A percentile compares a stretch with the other conserved stretches of the same genome.
phyloP scores from a whole-genome alignment of 192 early-diverging fungal genomes.

The Gamsiella multidivaricata region DNA sequence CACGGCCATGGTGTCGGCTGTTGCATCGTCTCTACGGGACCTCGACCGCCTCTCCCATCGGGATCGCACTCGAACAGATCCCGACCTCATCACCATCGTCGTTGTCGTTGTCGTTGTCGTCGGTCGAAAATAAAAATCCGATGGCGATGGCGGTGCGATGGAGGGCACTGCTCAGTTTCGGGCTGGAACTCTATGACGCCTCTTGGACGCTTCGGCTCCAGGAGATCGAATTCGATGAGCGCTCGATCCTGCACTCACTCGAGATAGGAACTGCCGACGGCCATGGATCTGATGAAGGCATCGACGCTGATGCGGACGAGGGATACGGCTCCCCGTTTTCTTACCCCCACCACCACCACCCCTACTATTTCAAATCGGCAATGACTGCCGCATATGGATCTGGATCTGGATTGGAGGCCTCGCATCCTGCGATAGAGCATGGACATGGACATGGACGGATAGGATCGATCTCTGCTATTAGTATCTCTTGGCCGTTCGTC shows the following conservation, averaged over 20 bases:
- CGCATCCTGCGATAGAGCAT: background rate
- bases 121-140: too few relatives aligned
- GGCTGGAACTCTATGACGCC: constrained; percentile 23
- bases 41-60: constrained; percentile 16
- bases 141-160: background rate
- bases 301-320: background rate
- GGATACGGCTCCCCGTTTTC: background rate
- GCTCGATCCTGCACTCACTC: constrained; percentile 13
- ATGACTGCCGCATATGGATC: too few relatives aligned
- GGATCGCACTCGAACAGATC: constrained; percentile 6
- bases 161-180: constrained; percentile 28
- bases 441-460: constrained; percentile 17
- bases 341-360: background rate
- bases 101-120: too few relatives aligned
- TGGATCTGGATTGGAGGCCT: background rate
- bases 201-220: constrained; percentile 47
- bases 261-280: constrained; percentile 24
- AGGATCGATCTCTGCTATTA: constrained; percentile 31
- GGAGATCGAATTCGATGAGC: constrained; percentile 41
- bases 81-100: background rate
- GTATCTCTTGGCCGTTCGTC: constrained; percentile 41
- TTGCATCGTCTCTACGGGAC: constrained; percentile 40
- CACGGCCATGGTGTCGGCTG: constrained; percentile 25
- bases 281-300: background rate
- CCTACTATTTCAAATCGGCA: background rate